Evolutionary conservation across 441 rosid species (phyloP), one percentile per base, ranked within the genome.

Genomic region (Pelargonium citronellum): DNA sequence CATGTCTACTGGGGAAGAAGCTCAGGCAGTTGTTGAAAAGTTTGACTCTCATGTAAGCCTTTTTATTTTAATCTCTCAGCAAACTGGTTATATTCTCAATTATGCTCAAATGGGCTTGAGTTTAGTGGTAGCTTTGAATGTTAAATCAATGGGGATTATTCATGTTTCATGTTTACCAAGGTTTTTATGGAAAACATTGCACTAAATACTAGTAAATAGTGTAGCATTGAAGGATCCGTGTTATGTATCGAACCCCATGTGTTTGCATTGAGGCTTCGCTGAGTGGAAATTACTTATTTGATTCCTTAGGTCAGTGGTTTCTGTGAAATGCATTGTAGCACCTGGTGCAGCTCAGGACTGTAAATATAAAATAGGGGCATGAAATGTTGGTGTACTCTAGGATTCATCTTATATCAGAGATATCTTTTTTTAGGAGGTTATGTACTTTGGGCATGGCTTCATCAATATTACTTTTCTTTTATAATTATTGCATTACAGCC

Each of bases 11-110:
- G 89, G 85, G 34, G 88, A 86, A 78, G 95, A 83, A 79, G 97
- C 98, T 80, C 92, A 88, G 81, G 87, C 91, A 65, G 91, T 79
- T 79, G 66, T 89, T 71, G 90, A 89, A 62, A 90, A 88, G 72
- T 84, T 91, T 17, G 87, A 89, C 68, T 63, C 90, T 74, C 79
- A 80, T 68, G 97, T 88, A 82, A 78, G 82, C 61, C 2, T 2
- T 17, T 13, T 16, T 0, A 0, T 55, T 55, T 55, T 55, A 20
- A 51, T 55, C 11, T 7, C 39, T 34, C 6, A 4, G 6, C 39
- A 34, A 34, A 4, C 39, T 34, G 39, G 6, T 34, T 34, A 34
- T 34, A 10, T 43, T 43, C 47, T 43, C 47, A 43, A 43, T 43
- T 43, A 43, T 34, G 60, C 60, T 53, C 57, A 53, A 15, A 53